Percentiles rank a stretch among this genome's conserved stretches.
Conservation (phyloP, 441 rosid species). For the Erodium trifolium region DNA sequence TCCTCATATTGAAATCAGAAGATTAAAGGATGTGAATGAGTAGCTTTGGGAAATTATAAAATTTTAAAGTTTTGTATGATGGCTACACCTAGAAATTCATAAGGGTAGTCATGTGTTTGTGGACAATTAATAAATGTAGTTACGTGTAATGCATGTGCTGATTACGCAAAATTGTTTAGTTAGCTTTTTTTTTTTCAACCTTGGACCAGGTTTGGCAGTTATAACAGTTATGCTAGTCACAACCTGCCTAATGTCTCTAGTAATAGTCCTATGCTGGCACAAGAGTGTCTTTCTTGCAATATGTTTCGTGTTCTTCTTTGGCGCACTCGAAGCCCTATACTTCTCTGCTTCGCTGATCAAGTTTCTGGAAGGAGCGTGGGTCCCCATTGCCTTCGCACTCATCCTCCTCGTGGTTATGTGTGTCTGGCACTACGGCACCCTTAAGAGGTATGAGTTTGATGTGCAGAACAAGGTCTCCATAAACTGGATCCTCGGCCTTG, state of each 20-base stretch:
- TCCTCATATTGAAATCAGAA: no score
- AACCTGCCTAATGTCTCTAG: constrained; percentile 78
- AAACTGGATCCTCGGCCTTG: constrained; percentile 91
- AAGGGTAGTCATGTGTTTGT: no score
- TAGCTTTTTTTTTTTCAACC: no score
- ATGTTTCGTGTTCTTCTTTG: constrained; percentile 65
- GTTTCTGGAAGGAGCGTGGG: constrained; percentile 96
- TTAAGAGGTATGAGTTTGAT: constrained; percentile 81
- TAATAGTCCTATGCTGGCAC: constrained; percentile 61
- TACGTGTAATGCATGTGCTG: no score
- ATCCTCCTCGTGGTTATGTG: constrained; percentile 76
- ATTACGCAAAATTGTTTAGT: no score
- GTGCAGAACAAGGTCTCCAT: constrained; percentile 88
- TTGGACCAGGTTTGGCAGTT: constrained; percentile 77
- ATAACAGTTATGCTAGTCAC: constrained; percentile 97
- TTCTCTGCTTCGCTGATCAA: constrained; percentile 93
- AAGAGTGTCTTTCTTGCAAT: constrained; percentile 72
- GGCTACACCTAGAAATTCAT: no score
- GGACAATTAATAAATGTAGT: no score
- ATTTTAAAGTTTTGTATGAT: no score
- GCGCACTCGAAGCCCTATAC: constrained; percentile 76
- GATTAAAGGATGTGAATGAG: no score
- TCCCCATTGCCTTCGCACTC: constrained; percentile 80
- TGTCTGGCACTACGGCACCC: constrained; percentile 91
- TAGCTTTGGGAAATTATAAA: no score